Evolutionary conservation across 2,329 filamentous ascomycete genomes (phyloP), one percentile per base, ranked within the genome.

Genomic region (Aspergillus jensenii): DNA sequence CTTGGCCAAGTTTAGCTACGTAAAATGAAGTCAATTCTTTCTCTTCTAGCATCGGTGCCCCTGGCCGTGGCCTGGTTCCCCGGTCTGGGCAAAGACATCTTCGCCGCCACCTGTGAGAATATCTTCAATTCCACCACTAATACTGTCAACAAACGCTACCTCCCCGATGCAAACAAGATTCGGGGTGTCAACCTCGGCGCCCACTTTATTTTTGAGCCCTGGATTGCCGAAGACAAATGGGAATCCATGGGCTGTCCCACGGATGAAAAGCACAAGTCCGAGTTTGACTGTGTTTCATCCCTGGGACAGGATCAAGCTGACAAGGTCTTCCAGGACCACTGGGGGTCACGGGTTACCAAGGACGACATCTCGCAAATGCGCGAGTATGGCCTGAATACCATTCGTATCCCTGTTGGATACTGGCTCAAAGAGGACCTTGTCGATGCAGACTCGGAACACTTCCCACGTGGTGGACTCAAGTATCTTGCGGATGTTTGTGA

Each of bases 161-260:
- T 48, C 49, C 55, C 60, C 2, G 17, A 31, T 0, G 63, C 57
- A 2, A 60, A 60, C 21, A 83, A 82, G 65, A 79, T 85, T 50
- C 79, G 82, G 8, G 83, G 82, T 27, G 82, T 85, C 56, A 84
- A 85, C 64, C 70, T 84, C 12, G 81, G 82, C 4, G 77, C 78
- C 0, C 73, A 79, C 23, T 84, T 84, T 63, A 67, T 84, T 54
- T 71, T 79, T 31, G 82, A 85, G 69, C 81, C 81, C 7, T 85
- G 82, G 82, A 81, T 84, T 65, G 76, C 77, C 46, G 61, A 63
- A 14, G 65, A 69, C 27, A 74, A 75, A 52, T 85, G 82, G 81
- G 67, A 59, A n/a, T 63, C 62, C n/a, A 82, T 83, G 66, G 81
- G 81, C 37, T 85, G 82, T 60, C 68, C 68, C 4, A 71, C 27